These are phyloP conservation scores for Xylariaceae sp. DNA, from an alignment of 2,329 filamentous ascomycete genomes.

Conservation along the genomic window DNA sequence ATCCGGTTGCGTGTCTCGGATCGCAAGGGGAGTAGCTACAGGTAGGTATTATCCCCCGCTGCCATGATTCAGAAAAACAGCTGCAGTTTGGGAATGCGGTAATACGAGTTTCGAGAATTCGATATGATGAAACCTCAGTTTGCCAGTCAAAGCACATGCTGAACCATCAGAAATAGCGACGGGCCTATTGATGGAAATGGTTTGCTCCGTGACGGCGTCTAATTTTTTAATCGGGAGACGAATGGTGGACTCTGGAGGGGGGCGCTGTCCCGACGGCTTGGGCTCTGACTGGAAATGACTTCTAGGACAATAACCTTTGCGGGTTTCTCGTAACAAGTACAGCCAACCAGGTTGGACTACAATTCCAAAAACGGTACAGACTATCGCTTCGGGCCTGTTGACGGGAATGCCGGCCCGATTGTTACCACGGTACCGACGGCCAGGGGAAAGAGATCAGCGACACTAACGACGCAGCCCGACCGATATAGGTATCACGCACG, in stretches of 20 bases:
- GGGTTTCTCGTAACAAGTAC: not conserved
- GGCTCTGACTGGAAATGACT: not conserved
- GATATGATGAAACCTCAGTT: not conserved
- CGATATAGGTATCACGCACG: not conserved
- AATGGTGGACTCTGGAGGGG: not conserved
- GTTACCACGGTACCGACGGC: not conserved
- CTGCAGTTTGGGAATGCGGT: not conserved
- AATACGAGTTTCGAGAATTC: not conserved
- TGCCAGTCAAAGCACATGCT: not conserved
- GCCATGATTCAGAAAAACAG: not conserved
- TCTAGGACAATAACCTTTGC: not conserved
- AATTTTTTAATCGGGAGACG: not conserved
- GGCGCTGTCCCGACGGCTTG: not conserved
- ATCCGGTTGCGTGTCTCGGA: not conserved
- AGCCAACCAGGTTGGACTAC: not conserved
- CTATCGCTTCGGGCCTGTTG: conserved; percentile 2
- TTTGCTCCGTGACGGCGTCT: not conserved
- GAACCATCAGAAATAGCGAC: not conserved
- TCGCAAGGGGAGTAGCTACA: not conserved
- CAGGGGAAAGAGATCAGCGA: not conserved
- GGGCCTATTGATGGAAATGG: not conserved
- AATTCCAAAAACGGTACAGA: not conserved
- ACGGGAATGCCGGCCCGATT: not conserved
- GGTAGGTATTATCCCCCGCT: not conserved
- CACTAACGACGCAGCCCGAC: not conserved